These are phyloP conservation scores for Blumeria graminis DNA, from an alignment of 2,329 filamentous ascomycete species.

Conservation along the genomic window DNA sequence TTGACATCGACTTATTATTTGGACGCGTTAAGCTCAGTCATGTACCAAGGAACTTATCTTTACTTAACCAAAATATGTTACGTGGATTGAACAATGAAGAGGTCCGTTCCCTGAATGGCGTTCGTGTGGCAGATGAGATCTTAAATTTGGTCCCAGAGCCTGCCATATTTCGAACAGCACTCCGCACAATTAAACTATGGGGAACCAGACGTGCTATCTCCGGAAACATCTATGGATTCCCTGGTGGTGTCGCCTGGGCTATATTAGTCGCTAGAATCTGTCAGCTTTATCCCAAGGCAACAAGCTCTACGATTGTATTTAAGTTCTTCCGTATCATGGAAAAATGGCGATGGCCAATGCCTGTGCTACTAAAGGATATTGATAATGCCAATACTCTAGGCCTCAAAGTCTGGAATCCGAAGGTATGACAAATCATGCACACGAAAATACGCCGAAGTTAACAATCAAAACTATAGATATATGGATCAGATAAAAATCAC, in stretches of 20 bases:
- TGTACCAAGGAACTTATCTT: constrained; percentile 45
- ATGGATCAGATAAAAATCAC: constrained; percentile 60
- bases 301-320: constrained; percentile 63
- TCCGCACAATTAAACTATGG: constrained; percentile 91
- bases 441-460: constrained; percentile 5
- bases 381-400: constrained; percentile 52
- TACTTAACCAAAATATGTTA: constrained; percentile 66
- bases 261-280: constrained; percentile 93
- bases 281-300: constrained; percentile 84
- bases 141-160: constrained; percentile 69
- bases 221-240: constrained; percentile 88
- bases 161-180: constrained; percentile 67
- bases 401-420: constrained; percentile 84
- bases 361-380: constrained; percentile 73
- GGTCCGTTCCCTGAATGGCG: constrained; percentile 77
- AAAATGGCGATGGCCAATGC: constrained; percentile 81
- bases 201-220: constrained; percentile 81
- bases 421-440: constrained; percentile 24
- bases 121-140: constrained; percentile 83
- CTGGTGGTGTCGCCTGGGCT: constrained; percentile 91
- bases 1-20: constrained; percentile 89
- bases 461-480: constrained; percentile 26
- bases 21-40: constrained; percentile 48
- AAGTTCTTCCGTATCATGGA: constrained; percentile 90
- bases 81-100: constrained; percentile 71